Base-by-base conservation (phyloP, 805 yeast genomes). In the Komagataella mondaviorum region DNA sequence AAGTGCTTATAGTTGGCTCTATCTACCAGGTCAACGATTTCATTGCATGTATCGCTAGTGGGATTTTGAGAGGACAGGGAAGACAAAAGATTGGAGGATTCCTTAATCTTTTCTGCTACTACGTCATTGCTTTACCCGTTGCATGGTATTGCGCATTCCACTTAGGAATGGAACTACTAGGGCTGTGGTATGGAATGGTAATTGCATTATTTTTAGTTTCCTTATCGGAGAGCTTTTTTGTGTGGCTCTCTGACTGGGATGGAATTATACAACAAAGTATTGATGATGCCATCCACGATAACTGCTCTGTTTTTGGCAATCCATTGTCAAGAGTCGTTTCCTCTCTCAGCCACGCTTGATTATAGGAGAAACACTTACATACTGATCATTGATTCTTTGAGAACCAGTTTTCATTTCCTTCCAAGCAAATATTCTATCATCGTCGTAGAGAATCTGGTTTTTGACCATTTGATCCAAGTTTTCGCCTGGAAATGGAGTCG, bases 71-170 rank as follows among this genome's bases (percentile, higher is more conserved):
- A 55, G 83, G 83, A 22, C 83, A 78, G 59, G 83, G 83, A 3
- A 56, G 77, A 52, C 83, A 78, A 58, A 70, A 70, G 55, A 76
- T 78, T 52, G 83, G 82, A 8, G 81, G 83, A 3, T 65, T 68
- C 51, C 64, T 76, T 51, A 77, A 76, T 59, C 57, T 78, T 44
- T 60, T 83, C n/a, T 76, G 83, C 0, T 87, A 87, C 65, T 87
- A 87, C 63, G 71, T 75, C 3, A 66, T 84, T 55, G 90, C 88
- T 1, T 69, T 85, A 45, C 95, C 95, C 0, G 56, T 81, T 44
- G 85, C 88, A 0, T 67, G 80, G 30, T 57, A 75, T 16, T 66
- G 85, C n/a, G 79, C 87, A 12, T 78, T 78, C 57, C 59, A 63
- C 6, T 64, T 66, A 14, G 71, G 71, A 20, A 60, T 76, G 55